A percentile compares a stretch with the other conserved stretches of the same genome.
Evolutionary conservation across 192 early-diverging fungal genomes (phyloP).

Genomic region (Powellomyces hirtus): DNA sequence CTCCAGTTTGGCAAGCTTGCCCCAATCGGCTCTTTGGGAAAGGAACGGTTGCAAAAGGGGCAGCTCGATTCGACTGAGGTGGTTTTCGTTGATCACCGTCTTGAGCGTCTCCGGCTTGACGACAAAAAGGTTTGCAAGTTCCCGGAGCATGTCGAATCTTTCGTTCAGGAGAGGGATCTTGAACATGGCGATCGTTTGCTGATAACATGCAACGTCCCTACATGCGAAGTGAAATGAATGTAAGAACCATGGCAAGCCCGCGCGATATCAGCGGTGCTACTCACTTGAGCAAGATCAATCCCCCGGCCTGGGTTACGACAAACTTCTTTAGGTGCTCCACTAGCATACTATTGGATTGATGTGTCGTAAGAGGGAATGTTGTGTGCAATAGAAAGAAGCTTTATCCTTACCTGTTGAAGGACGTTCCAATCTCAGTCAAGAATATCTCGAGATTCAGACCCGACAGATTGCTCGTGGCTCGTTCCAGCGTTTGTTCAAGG

Average conservation of each 20-base stretch:
- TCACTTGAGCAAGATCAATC: slow-evolving; percentile 83
- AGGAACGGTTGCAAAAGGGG: slow-evolving; percentile 82
- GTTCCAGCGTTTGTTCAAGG: slow-evolving; percentile 45
- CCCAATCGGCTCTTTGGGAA: slow-evolving; percentile 80
- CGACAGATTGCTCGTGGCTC: slow-evolving; percentile 61
- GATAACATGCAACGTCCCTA: slow-evolving; percentile 92
- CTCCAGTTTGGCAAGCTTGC: slow-evolving; percentile 39
- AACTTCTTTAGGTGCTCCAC: slow-evolving; percentile 93
- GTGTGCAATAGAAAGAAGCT: neutral
- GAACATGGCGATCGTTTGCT: slow-evolving; percentile 77
- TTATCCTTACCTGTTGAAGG: slow-evolving; percentile 69
- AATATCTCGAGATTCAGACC: slow-evolving; percentile 76
- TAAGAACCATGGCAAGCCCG: no score
- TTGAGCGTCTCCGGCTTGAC: slow-evolving; percentile 88
- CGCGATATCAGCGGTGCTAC: no score
- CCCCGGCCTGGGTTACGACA: slow-evolving; percentile 79
- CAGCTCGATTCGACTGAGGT: slow-evolving; percentile 76
- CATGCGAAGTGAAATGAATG: no score
- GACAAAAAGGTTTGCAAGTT: slow-evolving; percentile 90
- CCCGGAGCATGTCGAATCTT: slow-evolving; percentile 85
- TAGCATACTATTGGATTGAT: slow-evolving; percentile 58
- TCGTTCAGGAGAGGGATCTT: slow-evolving; percentile 72
- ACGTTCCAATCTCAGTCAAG: slow-evolving; percentile 73
- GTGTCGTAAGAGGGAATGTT: neutral
- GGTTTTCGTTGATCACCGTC: slow-evolving; percentile 81